Base-by-base conservation (phyloP, 2,329 filamentous ascomycete genomes). In the Sporothrix brunneoviolacea region DNA sequence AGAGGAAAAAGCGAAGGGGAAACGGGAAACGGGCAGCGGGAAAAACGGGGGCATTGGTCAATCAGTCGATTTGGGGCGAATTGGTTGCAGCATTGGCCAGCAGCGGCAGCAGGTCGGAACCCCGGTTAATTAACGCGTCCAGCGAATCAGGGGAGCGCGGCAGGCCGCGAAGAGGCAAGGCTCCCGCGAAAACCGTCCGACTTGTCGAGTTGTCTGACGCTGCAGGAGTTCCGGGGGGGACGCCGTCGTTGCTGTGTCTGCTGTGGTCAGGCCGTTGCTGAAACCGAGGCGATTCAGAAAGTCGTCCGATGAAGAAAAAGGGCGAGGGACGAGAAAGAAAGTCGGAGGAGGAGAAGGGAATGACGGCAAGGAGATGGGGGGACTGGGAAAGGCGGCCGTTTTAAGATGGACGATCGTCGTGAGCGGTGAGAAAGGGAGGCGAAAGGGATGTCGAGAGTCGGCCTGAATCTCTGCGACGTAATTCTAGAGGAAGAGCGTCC, bases 11-110 rank as follows among this genome's bases (percentile, higher is more conserved):
- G 22, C 22, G 18, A 22, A 38, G 24, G 21, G 16, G 33, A 36
- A 37, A n/a, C 46, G 15, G 42, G 42, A 40, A 40, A 33, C 27
- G 43, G 42, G 41, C 45, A 41, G 33, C 41, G n/a, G 35, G 18
- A 44, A 44, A 30, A 44, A 43, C 32, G 33, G 41, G 41, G 37
- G 43, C 32, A 46, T 47, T 45, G 38, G 43, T 39, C 30, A 19
- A 32, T 37, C 28, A 45, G 36, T 36, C 39, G 22, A 33, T 37
- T 30, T 33, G 9, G 15, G 28, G n/a, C 16, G 18, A n/a, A n/a
- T 36, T 15, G 42, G 32, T 8, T 27, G 42, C 21, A n/a, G 32
- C 42, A 36, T 22, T 32, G 32, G 40, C 32, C n/a, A 8, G 19
- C n/a, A 27, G 27, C 42, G 32, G 27, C 24, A 21, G 33, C 15